Evolutionary conservation across 148 eudicot genomes (phyloP).

Genomic region (Pouteria glomerata): DNA sequence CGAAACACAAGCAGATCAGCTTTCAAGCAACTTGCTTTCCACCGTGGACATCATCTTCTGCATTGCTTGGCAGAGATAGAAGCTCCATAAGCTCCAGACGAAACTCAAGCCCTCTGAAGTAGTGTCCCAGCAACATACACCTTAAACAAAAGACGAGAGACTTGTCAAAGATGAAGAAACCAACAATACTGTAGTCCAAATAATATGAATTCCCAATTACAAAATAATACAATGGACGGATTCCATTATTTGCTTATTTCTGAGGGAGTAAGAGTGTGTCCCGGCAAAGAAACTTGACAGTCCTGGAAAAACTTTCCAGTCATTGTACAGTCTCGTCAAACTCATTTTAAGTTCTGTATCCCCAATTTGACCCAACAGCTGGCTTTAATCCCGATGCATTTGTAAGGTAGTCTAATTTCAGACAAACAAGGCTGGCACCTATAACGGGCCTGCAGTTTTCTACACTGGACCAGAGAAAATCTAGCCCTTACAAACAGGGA

Average conservation of each 20-base stretch:
- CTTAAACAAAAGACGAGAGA: slow-evolving; percentile 19
- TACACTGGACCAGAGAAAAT: not conserved
- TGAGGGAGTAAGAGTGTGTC: not conserved
- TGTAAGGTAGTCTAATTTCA: not conserved
- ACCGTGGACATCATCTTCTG: slow-evolving; percentile 24
- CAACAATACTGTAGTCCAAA: not conserved
- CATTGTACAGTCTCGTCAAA: too few species aligned
- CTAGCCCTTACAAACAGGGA: not conserved
- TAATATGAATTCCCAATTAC: not conserved
- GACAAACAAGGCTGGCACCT: not conserved
- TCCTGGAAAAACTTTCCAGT: too few species aligned
- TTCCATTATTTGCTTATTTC: not conserved
- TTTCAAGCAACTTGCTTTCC: slow-evolving; percentile 35
- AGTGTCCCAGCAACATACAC: slow-evolving; percentile 95
- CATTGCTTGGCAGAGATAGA: slow-evolving; percentile 46
- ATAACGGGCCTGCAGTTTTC: too few species aligned
- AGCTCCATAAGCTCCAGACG: slow-evolving; percentile 67
- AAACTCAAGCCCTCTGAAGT: slow-evolving; percentile 84
- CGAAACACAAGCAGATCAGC: not conserved
- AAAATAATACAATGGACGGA: not conserved
- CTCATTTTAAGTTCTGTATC: not conserved
- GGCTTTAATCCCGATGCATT: not conserved
- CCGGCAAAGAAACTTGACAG: not conserved
- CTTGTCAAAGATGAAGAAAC: not conserved
- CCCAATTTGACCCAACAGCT: not conserved